Base-by-base conservation (phyloP, 352 stramenopile species). In the Globisporangium paddicum region DNA sequence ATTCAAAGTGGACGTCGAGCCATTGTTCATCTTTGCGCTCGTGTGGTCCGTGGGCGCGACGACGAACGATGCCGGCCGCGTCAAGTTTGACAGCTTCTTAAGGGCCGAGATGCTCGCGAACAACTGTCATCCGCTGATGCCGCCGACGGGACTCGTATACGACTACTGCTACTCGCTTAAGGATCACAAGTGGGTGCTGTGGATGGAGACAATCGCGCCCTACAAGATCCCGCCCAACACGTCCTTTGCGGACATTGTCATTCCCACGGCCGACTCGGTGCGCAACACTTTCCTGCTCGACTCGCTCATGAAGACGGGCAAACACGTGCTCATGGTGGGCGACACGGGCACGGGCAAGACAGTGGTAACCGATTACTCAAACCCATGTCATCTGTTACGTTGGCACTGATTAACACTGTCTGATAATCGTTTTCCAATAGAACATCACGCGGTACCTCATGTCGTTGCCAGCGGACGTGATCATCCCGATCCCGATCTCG, bases 291-390 rank as follows among this genome's bases (percentile, higher is more conserved):
- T 87, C 62, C 52, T 98, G 10, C 68, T 97, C 2, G 83, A 98
- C 58, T 75, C 87, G 35, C 66, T 98, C 10, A 79, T 97, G 48
- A 75, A 69, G 30, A 67, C 72, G 35, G 75, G 77, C 60, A 97
- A 97, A 66, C 92, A 98, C 59, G 86, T 98, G n/a, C 73, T 98
- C 52, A 98, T 98, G 90, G 89, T 95, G 14, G 93, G 95, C 11
- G 88, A 79, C 13, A 98, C 95, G 0, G 95, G 95, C 23, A 98
- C 95, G 0, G 95, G 95, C 19, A 98, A 98, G 66, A 98, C 93
- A 0, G 87, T 98, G 25, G 28, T 32, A 32, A 32, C 3, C 28
- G 28, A n/a, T n/a, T n/a, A n/a, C 28, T 6, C 28, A 32, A 3
- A 6, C 28, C 28, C 28, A 32, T 6, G 3, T 32, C 28, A 32